Evolutionary conservation across 2,329 filamentous ascomycete species (phyloP), one percentile per base, ranked within the genome.

Genomic region (Nemania serpens): DNA sequence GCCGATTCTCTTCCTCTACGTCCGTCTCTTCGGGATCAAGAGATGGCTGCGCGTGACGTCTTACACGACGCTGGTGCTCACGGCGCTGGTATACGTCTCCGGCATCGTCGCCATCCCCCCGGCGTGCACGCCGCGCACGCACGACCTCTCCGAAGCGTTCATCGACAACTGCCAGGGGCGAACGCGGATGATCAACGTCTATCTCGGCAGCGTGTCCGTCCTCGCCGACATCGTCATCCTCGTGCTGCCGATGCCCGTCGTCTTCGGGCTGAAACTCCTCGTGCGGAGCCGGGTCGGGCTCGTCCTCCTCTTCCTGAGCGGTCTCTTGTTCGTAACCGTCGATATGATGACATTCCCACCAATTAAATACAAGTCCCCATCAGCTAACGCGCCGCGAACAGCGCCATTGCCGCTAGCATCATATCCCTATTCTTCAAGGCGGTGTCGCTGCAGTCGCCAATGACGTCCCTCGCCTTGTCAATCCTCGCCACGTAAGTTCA

Each of bases 21-120:
- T 62, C 34, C 64, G 62, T 3, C 42, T 64, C 13, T 66, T 66
- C 53, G 62, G 61, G 7, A 42, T 66, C 58, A 64, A 64, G 47
- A 56, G 48, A 33, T 66, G 62, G 61, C 58, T 66, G 2, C 57
- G 61, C 1, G 18, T 58, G 2, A 54, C 41, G 1, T 66, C 64
- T 1, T 54, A 55, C 39, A 12, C 48, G 2, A 64, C 56, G 5
- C 53, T 66, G 10, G 53, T n/a, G 11, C 7, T 66, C 18, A 64
- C 45, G 37, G 59, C 46, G 15, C 17, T 56, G 3, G 43, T 59
- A 1, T 62, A 59, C 29, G 15, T 42, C 41, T 48, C 61, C 5
- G 58, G 55, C 17, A 46, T 64, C 39, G 13, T 60, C 11, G 50
- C 53, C 33, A 54, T 59, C 29, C 58, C 61, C 12, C 52, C 56